phyloP scores from a whole-genome alignment of 2,329 filamentous ascomycete species.

The Epichloe coenophiala region DNA sequence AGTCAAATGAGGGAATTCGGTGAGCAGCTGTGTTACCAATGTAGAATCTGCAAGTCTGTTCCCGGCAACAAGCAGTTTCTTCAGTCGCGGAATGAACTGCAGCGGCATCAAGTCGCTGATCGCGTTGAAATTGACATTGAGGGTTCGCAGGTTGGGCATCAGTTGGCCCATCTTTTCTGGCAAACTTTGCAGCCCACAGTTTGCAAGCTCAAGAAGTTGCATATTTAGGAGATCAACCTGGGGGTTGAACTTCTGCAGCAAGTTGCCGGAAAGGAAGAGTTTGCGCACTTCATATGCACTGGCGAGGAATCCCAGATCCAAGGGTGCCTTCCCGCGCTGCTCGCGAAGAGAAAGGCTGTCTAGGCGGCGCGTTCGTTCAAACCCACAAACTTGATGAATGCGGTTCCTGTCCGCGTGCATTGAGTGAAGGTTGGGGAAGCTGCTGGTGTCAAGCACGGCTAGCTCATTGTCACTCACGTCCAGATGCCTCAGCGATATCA shows the following conservation, averaged over 20 bases:
- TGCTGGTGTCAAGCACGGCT: conserved; percentile 45
- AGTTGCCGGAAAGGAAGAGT: conserved; percentile 66
- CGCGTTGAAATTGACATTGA: conserved; percentile 92
- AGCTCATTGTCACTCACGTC: conserved; percentile 62
- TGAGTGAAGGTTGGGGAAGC: conserved; percentile 53
- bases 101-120: conserved; percentile 61
- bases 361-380: conserved; percentile 54
- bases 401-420: conserved; percentile 66
- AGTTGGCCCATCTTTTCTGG: conserved; percentile 59
- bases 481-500: conserved; percentile 43
- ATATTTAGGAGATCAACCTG: conserved; percentile 64
- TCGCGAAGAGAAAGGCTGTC: conserved; percentile 74
- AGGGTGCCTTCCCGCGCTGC: conserved; percentile 41
- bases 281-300: conserved; percentile 59
- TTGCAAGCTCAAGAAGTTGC: conserved; percentile 78
- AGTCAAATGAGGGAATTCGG: conserved; percentile 53
- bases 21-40: conserved; percentile 54
- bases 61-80: conserved; percentile 60
- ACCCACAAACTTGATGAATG: conserved; percentile 49
- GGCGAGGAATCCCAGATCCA: conserved; percentile 41
- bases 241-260: conserved; percentile 45
- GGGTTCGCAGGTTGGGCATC: conserved; percentile 68
- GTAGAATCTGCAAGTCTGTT: conserved; percentile 67
- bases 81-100: conserved; percentile 62
- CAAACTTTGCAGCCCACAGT: conserved; percentile 62